A percentile compares a stretch with the other conserved stretches of the same genome.
These are phyloP conservation scores for Chloris gayana DNA, from an alignment of 176 grass and related monocot genomes.

Conservation along the genomic window DNA sequence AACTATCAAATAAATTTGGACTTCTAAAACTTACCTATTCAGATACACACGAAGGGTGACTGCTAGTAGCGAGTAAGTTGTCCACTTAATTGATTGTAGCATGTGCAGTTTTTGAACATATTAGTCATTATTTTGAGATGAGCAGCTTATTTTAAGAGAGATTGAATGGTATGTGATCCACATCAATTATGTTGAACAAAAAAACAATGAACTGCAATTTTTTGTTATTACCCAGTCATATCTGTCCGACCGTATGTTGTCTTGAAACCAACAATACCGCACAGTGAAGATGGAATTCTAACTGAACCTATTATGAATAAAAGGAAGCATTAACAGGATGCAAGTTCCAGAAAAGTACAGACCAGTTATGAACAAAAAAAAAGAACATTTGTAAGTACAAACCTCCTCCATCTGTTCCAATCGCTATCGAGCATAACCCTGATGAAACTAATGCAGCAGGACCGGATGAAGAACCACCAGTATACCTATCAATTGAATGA, in stretches of 20 bases:
- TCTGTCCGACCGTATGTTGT: slow-evolving; percentile 87
- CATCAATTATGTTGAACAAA: not conserved
- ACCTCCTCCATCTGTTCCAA: slow-evolving; percentile 99
- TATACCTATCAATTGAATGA: slow-evolving; percentile 93
- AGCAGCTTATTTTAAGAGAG: not conserved
- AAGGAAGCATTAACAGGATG: slow-evolving; percentile 24
- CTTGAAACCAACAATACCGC: slow-evolving; percentile 93
- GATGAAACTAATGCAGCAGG: slow-evolving; percentile 94
- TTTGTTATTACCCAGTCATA: slow-evolving; percentile 77
- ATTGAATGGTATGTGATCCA: slow-evolving; percentile 12
- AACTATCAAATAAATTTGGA: not conserved
- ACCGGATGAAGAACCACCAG: slow-evolving; percentile 97
- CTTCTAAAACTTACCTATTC: not conserved
- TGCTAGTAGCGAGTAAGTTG: not conserved
- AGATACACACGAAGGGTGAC: not conserved
- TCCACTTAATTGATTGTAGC: not conserved
- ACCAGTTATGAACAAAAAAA: slow-evolving; percentile 7
- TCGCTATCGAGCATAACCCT: slow-evolving; percentile 80
- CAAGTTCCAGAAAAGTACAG: not conserved
- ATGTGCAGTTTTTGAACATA: not conserved
- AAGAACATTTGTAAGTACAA: slow-evolving; percentile 10
- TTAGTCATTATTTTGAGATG: not conserved
- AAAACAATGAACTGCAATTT: slow-evolving; percentile 12
- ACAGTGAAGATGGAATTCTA: slow-evolving; percentile 97
- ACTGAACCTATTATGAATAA: slow-evolving; percentile 72